Evolutionary conservation across 495 filamentous ascomycete species (phyloP).

Genomic region (Friedmanniomyces endolithicus): DNA sequence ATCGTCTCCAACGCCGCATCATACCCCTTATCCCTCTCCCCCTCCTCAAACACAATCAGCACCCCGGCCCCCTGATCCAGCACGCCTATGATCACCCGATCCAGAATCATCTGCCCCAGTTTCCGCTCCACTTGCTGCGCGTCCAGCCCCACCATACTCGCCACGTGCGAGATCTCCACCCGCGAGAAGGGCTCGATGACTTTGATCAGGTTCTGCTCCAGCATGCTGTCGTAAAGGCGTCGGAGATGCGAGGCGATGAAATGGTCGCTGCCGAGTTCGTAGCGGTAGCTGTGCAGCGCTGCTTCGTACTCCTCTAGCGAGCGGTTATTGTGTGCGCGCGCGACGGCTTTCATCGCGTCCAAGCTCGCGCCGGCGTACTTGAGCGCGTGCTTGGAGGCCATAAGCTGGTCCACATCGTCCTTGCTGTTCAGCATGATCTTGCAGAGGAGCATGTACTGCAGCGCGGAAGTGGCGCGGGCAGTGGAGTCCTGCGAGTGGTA

Average conservation of each 20-base stretch:
- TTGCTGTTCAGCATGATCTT: constrained; percentile 98
- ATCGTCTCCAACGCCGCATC: constrained; percentile 90
- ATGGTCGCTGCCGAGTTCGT: constrained; percentile 78
- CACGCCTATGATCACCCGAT: constrained; percentile 96
- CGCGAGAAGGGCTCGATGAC: constrained; percentile 97
- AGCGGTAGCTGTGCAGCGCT: constrained; percentile 74
- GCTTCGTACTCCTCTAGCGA: constrained; percentile 93
- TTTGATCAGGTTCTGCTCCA: constrained; percentile 98
- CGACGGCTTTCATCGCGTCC: constrained; percentile 98
- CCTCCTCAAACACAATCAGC: constrained; percentile 93
- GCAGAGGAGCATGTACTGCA: constrained; percentile 99
- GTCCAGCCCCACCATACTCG: constrained; percentile 91
- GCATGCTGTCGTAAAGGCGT: constrained; percentile 90
- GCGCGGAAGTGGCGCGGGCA: constrained; percentile 69
- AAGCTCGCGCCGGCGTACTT: constrained; percentile 90
- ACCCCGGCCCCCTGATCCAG: constrained; percentile 96
- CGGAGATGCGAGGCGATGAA: constrained; percentile 94
- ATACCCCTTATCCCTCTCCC: constrained; percentile 81
- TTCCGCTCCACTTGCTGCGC: constrained; percentile 96
- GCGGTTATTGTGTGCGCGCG: constrained; percentile 84
- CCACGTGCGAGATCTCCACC: constrained; percentile 92
- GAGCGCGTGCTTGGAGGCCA: constrained; percentile 86
- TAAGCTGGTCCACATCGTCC: constrained; percentile 86
- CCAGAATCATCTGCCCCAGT: constrained; percentile 96
- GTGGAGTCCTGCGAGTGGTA: constrained; percentile 87